Conservation (phyloP, 2,329 filamentous ascomycete genomes). For the Ceratocystis eucalypticola region DNA sequence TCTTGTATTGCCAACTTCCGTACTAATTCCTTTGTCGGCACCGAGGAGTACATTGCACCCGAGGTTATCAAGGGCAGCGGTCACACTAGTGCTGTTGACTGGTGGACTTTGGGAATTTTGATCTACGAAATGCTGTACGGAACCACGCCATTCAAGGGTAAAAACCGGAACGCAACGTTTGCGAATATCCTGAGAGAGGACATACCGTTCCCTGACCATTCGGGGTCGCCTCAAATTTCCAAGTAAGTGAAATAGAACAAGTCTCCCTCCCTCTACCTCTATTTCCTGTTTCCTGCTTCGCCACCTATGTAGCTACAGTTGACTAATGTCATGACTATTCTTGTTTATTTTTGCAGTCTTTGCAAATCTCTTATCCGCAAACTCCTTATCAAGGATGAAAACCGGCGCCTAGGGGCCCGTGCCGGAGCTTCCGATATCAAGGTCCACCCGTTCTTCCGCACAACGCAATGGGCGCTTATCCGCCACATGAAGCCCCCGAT, state of each 20-base stretch:
- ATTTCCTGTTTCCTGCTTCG: background rate
- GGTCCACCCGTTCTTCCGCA: slow-evolving; percentile 86
- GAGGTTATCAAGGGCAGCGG: slow-evolving; percentile 98
- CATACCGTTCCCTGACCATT: slow-evolving; percentile 86
- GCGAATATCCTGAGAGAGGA: slow-evolving; percentile 94
- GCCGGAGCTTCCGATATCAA: slow-evolving; percentile 97
- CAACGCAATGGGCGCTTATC: slow-evolving; percentile 91
- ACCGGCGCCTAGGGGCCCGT: slow-evolving; percentile 78
- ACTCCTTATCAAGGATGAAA: slow-evolving; percentile 94
- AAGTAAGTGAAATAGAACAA: slow-evolving; percentile 50
- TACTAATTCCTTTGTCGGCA: slow-evolving; percentile 96
- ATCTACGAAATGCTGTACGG: slow-evolving; percentile 99
- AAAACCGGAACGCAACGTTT: slow-evolving; percentile 96
- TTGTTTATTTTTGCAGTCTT: slow-evolving; percentile 40
- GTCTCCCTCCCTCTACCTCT: too few relatives aligned
- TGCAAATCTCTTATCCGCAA: slow-evolving; percentile 96
- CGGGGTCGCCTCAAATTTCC: slow-evolving; percentile 70
- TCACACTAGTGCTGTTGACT: slow-evolving; percentile 95
- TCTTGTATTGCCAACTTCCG: slow-evolving; percentile 97
- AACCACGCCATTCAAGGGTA: slow-evolving; percentile 97
- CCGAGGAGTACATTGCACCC: slow-evolving; percentile 96
- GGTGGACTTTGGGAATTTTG: slow-evolving; percentile 96
- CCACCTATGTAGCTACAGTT: slow-evolving; percentile 16
- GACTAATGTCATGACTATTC: background rate
- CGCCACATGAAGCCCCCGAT: slow-evolving; percentile 97